phyloP scores from a whole-genome alignment of 345 rosid genomes.

The Acer saccharum region DNA sequence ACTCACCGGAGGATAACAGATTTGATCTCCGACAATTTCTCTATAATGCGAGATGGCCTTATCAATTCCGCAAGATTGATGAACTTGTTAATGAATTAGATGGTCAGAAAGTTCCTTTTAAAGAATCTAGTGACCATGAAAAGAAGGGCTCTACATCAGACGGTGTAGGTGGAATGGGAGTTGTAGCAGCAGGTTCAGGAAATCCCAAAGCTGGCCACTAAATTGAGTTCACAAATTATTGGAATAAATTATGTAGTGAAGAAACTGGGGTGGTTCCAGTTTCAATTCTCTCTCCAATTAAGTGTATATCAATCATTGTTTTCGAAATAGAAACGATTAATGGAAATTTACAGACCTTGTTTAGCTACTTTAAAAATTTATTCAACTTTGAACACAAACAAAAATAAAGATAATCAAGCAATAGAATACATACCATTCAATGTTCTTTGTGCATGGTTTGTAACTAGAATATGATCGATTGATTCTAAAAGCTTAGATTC shows the following conservation, averaged over 20 bases:
- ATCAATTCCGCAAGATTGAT: constrained; percentile 83
- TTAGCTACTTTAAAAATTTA: no score
- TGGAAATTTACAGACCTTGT: no score
- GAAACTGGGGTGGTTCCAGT: neutral
- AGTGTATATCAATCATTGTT: neutral
- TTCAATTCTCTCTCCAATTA: neutral
- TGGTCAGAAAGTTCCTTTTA: constrained; percentile 55
- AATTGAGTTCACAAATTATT: neutral
- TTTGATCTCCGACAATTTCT: constrained; percentile 90
- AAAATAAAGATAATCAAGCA: no score
- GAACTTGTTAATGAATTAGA: constrained; percentile 66
- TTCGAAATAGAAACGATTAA: no score
- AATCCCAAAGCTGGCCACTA: constrained; percentile 65
- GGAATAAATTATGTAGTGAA: neutral
- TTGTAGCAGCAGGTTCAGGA: constrained; percentile 64
- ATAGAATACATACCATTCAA: no score
- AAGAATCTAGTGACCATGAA: constrained; percentile 28
- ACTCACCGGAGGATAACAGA: constrained; percentile 93
- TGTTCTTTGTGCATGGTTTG: no score
- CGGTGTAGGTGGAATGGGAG: constrained; percentile 49
- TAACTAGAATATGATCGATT: no score
- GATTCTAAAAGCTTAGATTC: no score
- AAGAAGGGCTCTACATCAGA: neutral
- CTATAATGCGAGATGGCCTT: constrained; percentile 84
- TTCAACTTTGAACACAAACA: no score